Evolutionary conservation across 169 alveolate species (phyloP).

Genomic region (Plasmodium chabaudi): DNA sequence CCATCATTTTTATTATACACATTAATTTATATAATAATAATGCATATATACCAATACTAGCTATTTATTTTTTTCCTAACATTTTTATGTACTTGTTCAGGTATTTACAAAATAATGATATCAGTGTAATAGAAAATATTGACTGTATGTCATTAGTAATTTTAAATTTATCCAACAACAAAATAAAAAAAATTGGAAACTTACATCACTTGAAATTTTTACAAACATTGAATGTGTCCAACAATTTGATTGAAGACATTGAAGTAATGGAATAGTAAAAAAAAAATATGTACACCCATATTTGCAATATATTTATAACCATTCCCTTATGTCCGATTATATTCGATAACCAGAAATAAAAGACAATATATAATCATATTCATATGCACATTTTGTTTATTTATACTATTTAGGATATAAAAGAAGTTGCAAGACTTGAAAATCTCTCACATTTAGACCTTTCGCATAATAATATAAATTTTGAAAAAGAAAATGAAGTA

Average conservation of each 20-base stretch:
- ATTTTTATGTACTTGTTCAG: conserved; percentile 40
- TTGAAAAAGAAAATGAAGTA: conserved; percentile 9
- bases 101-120: conserved; percentile 91
- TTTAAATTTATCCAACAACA: conserved; percentile 92
- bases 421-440: conserved; percentile 12
- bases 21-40: background rate
- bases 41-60: no score
- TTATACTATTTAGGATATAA: conserved; percentile 24
- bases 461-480: conserved; percentile 18
- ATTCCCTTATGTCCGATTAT: no score
- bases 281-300: background rate
- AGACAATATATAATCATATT: background rate
- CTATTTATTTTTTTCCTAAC: background rate
- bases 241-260: conserved; percentile 32
- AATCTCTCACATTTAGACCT: conserved; percentile 50
- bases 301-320: no score
- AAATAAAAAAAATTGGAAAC: conserved; percentile 82
- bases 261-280: conserved; percentile 7
- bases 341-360: no score
- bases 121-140: conserved; percentile 90
- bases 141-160: conserved; percentile 86
- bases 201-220: conserved; percentile 52
- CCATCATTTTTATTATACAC: conserved; percentile 1
- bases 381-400: background rate
- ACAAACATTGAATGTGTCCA: conserved; percentile 47